Evolutionary conservation across 495 filamentous ascomycete species (phyloP).

Genomic region (Aspergillus leporis): DNA sequence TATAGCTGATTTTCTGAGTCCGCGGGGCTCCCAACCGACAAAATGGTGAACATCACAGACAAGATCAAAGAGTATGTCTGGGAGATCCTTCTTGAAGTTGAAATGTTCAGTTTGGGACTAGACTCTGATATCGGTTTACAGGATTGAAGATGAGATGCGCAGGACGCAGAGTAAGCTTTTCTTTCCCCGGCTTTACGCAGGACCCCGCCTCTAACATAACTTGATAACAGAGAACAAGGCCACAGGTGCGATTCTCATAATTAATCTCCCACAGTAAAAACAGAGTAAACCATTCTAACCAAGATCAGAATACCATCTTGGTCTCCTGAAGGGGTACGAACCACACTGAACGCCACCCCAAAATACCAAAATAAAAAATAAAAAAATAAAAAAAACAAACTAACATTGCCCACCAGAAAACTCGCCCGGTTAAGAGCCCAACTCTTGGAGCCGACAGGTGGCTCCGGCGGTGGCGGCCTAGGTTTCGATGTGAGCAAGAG

Average conservation of each 20-base stretch:
- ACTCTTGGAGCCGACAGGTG: conserved; percentile 86
- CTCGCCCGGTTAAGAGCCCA: conserved; percentile 94
- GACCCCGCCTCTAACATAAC: conserved; percentile 41
- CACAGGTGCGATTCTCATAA: conserved; percentile 63
- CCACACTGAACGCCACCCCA: too few relatives aligned
- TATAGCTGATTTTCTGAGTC: conserved; percentile 20
- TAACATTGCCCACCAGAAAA: conserved; percentile 59
- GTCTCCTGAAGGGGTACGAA: conserved; percentile 89
- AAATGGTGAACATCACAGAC: conserved; percentile 99
- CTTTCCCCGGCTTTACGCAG: conserved; percentile 11
- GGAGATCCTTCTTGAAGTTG: not conserved
- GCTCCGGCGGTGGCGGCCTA: conserved; percentile 70
- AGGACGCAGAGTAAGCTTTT: conserved; percentile 83
- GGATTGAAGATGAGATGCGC: conserved; percentile 99
- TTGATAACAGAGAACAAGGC: conserved; percentile 89
- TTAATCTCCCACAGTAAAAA: not conserved
- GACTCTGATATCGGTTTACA: conserved; percentile 35
- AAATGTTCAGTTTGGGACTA: conserved; percentile 10
- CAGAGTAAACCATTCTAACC: conserved; percentile 9
- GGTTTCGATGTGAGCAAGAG: conserved; percentile 98
- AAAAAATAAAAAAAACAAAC: not conserved
- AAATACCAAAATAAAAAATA: too few relatives aligned
- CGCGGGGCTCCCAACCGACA: conserved; percentile 49
- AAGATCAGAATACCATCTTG: conserved; percentile 88
- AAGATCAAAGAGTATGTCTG: conserved; percentile 93